Percentiles rank a stretch among this genome's conserved stretches.
These are phyloP conservation scores for Diplodia seriata DNA, from an alignment of 2,329 filamentous ascomycete genomes.

Conservation along the genomic window DNA sequence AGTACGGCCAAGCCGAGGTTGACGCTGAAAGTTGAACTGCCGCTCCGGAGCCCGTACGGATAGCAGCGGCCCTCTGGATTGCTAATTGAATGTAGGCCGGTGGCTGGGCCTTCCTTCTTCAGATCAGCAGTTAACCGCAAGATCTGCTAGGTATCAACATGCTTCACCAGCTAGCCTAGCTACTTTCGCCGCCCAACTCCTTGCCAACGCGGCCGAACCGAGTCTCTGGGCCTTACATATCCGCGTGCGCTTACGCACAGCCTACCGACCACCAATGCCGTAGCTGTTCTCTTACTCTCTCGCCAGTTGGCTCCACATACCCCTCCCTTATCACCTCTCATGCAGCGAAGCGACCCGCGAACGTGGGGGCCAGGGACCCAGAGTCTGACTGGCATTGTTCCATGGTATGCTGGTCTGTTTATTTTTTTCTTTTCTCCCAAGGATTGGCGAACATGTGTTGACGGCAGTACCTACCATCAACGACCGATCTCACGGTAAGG, in stretches of 20 bases:
- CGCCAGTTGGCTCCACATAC: constrained; percentile 10
- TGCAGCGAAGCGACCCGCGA: constrained; percentile 14
- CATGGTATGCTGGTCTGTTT: not conserved
- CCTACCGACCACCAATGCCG: constrained; percentile 12
- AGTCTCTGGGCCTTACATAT: constrained; percentile 27
- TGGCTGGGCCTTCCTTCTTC: constrained; percentile 8
- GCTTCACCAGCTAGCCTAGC: constrained; percentile 10
- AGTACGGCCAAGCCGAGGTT: not conserved
- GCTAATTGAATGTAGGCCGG: not conserved
- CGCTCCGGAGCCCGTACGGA: constrained; percentile 8
- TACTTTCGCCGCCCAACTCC: constrained; percentile 12
- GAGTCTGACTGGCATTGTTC: not conserved
- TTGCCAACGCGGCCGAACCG: constrained; percentile 24
- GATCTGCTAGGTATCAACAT: constrained; percentile 17
- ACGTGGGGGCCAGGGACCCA: constrained; percentile 21
- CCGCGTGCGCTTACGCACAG: constrained; percentile 25
- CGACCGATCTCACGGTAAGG: not conserved
- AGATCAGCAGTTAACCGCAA: constrained; percentile 16
- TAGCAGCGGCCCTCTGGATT: not conserved
- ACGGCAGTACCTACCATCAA: not conserved
- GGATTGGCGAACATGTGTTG: constrained; percentile 3
- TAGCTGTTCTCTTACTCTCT: constrained; percentile 7
- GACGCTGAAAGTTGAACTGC: not conserved
- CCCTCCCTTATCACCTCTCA: not conserved
- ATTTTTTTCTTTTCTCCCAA: not conserved